Evolutionary conservation across 1,139 yeast species (phyloP).

Genomic region (Waltiozyma sp.): DNA sequence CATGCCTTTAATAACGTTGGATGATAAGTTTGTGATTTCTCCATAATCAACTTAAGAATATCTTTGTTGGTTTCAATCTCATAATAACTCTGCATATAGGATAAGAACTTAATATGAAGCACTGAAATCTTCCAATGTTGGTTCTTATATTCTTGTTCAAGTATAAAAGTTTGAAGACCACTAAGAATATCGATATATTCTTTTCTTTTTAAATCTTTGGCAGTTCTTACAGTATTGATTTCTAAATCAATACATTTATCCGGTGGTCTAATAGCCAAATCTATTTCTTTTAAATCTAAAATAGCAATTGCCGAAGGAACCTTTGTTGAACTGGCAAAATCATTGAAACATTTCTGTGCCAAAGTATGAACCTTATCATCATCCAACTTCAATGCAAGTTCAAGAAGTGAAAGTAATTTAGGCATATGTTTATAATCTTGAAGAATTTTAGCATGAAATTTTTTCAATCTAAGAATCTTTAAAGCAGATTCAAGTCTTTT

Average conservation of each 20-base stretch:
- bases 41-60: constrained; percentile 37
- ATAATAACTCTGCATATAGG: constrained; percentile 42
- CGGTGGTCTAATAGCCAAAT: constrained; percentile 47
- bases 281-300: constrained; percentile 35
- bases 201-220: constrained; percentile 47
- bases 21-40: constrained; percentile 54
- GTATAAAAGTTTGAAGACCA: constrained; percentile 33
- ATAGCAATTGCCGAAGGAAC: constrained; percentile 54
- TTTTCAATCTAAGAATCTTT: constrained; percentile 39
- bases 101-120: constrained; percentile 43
- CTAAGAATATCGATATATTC: constrained; percentile 30
- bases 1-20: constrained; percentile 61
- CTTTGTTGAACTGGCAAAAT: constrained; percentile 34
- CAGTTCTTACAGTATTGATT: constrained; percentile 41
- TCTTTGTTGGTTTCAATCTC: constrained; percentile 38
- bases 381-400: constrained; percentile 49
- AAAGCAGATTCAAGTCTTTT: constrained; percentile 63
- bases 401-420: constrained; percentile 36
- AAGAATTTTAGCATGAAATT: constrained; percentile 43
- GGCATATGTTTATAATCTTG: constrained; percentile 47
- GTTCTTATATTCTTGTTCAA: constrained; percentile 27
- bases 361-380: constrained; percentile 39
- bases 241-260: constrained; percentile 46
- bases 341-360: constrained; percentile 41
- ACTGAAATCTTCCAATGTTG: constrained; percentile 65